phyloP scores from a whole-genome alignment of 106 monocot genomes.

The Xerophyta viscosa region DNA sequence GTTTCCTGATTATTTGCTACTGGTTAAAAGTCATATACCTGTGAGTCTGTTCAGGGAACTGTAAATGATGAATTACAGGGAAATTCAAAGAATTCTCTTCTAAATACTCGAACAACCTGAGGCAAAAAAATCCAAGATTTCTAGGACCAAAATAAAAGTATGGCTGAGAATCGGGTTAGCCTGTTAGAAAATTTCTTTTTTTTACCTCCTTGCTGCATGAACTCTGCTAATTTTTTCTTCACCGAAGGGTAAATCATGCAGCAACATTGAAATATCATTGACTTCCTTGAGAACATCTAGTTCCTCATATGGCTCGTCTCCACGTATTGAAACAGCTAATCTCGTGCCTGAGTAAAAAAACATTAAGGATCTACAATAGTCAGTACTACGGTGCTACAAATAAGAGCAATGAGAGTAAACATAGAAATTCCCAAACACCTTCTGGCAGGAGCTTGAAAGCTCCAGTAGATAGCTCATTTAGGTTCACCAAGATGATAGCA shows the following conservation, averaged over 20 bases:
- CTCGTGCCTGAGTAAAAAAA: constrained; percentile 53
- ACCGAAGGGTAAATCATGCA: constrained; percentile 61
- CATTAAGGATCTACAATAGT: not conserved
- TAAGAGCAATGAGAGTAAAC: not conserved
- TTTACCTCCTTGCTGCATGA: constrained; percentile 90
- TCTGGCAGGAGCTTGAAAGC: constrained; percentile 87
- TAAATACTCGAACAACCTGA: constrained; percentile 89
- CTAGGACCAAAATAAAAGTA: not conserved
- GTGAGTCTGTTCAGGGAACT: constrained; percentile 53
- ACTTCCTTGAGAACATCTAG: constrained; percentile 60
- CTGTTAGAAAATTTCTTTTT: too few species aligned
- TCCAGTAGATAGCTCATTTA: constrained; percentile 77
- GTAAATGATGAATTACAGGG: constrained; percentile 89
- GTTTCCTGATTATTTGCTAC: not conserved
- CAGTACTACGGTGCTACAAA: too few species aligned
- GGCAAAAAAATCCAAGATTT: constrained; percentile 16
- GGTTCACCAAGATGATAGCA: constrained; percentile 85
- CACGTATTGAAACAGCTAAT: constrained; percentile 70
- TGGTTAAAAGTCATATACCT: constrained; percentile 26
- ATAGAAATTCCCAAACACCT: constrained; percentile 26
- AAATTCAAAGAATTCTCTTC: constrained; percentile 56
- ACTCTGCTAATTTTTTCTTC: constrained; percentile 76
- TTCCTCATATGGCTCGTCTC: constrained; percentile 84
- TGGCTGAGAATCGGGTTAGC: too few species aligned
- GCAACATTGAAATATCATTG: constrained; percentile 71